Evolutionary conservation across 176 grass and related monocot genomes (phyloP).

Genomic region (Hordeum marinum): DNA sequence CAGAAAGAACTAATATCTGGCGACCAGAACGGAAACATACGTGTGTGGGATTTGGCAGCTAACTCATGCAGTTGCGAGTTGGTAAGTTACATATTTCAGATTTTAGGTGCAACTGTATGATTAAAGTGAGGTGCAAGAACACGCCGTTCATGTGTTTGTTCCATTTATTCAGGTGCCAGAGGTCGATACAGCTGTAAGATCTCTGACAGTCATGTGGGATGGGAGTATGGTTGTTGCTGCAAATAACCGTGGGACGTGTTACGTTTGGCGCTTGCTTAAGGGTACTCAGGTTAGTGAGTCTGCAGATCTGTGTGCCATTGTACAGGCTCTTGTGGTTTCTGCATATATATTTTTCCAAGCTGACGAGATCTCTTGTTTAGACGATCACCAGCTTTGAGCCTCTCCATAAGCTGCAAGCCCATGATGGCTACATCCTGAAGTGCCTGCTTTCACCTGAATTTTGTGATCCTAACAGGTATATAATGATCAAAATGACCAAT

Average conservation of each 20-base stretch:
- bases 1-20: constrained; percentile 99
- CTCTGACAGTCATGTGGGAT: constrained; percentile 86
- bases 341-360: neutral
- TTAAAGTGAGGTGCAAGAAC: neutral
- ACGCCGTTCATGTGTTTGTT: constrained; percentile 11
- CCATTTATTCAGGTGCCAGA: constrained; percentile 62
- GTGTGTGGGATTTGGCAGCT: constrained; percentile 93
- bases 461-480: constrained; percentile 79
- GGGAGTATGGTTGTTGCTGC: constrained; percentile 97
- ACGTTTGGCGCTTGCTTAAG: constrained; percentile 82
- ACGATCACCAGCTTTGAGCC: constrained; percentile 73
- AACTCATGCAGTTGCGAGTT: constrained; percentile 97
- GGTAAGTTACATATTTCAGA: constrained; percentile 45
- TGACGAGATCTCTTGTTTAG: constrained; percentile 28
- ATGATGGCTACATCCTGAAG: constrained; percentile 83
- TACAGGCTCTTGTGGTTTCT: neutral
- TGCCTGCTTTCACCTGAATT: constrained; percentile 92
- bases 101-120: neutral
- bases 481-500: neutral
- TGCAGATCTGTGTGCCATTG: neutral
- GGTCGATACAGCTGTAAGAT: constrained; percentile 95
- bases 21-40: constrained; percentile 97
- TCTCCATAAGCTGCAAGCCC: constrained; percentile 89
- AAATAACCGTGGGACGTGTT: constrained; percentile 92
- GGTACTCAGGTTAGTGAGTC: constrained; percentile 49